These are phyloP conservation scores for Pseudogymnoascus sp. DNA, from an alignment of 2,329 filamentous ascomycete genomes.

Conservation along the genomic window DNA sequence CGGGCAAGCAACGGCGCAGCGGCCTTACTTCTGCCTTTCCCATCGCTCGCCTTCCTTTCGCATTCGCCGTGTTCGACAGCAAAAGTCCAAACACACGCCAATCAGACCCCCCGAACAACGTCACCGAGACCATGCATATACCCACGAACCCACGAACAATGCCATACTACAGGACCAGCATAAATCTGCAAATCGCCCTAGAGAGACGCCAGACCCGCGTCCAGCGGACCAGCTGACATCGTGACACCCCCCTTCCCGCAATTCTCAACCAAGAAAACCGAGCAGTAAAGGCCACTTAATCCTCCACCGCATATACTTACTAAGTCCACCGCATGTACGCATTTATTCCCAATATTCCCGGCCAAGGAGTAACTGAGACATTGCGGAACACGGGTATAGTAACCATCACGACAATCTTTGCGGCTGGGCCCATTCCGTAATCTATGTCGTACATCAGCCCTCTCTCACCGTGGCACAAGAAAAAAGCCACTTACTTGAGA, in stretches of 20 bases:
- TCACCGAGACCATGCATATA: neutral
- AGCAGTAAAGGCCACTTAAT: neutral
- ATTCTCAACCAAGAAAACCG: constrained; percentile 7
- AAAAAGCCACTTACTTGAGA: neutral
- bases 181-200: neutral
- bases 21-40: neutral
- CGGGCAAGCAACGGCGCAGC: neutral
- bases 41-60: neutral
- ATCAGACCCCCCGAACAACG: neutral
- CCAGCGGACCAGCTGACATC: neutral
- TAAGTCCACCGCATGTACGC: neutral
- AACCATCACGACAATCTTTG: neutral
- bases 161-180: constrained; percentile 5
- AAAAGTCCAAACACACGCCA: neutral
- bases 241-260: neutral
- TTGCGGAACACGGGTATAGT: neutral
- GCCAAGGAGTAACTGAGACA: neutral
- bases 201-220: neutral
- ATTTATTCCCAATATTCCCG: neutral
- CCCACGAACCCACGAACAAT: neutral
- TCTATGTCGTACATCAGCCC: constrained; percentile 5
- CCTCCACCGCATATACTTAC: neutral
- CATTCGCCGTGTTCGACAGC: neutral
- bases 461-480: neutral
- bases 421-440: constrained; percentile 2